phyloP scores from a whole-genome alignment of 257 asterid genomes.

The Rauvolfia tetraphylla region DNA sequence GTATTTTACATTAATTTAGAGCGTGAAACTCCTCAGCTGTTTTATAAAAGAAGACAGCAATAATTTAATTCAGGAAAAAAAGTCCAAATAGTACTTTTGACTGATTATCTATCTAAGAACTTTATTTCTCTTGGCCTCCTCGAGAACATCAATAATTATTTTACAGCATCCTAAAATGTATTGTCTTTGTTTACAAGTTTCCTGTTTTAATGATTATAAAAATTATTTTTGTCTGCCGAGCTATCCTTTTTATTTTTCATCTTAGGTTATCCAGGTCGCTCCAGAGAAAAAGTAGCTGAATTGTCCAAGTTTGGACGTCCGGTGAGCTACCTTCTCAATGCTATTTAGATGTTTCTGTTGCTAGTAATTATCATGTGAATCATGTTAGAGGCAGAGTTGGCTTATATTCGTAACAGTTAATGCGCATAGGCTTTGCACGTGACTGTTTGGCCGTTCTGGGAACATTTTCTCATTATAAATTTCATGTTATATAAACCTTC shows the following conservation, averaged over 20 bases:
- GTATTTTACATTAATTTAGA: neutral
- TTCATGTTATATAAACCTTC: neutral
- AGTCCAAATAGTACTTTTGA: neutral
- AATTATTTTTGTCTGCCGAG: neutral
- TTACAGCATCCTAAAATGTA: neutral
- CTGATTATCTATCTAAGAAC: neutral
- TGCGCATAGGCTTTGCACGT: neutral
- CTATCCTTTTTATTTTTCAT: neutral
- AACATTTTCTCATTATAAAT: neutral
- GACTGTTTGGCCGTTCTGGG: neutral
- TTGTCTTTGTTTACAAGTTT: neutral
- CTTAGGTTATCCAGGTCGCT: slow-evolving; percentile 69
- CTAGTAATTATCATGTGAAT: neutral
- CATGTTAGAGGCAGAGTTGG: neutral
- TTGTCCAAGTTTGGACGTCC: slow-evolving; percentile 85
- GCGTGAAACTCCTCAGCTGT: neutral
- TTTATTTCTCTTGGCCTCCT: neutral
- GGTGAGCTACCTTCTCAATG: slow-evolving; percentile 37
- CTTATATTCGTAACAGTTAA: neutral
- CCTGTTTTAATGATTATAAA: neutral
- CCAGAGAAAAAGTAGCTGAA: slow-evolving; percentile 64
- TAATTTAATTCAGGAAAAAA: neutral
- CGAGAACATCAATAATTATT: neutral
- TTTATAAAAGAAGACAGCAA: neutral
- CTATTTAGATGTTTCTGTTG: slow-evolving; percentile 7